Base-by-base conservation (phyloP, 208 protist genomes). In the Strigomonas culicis region DNA sequence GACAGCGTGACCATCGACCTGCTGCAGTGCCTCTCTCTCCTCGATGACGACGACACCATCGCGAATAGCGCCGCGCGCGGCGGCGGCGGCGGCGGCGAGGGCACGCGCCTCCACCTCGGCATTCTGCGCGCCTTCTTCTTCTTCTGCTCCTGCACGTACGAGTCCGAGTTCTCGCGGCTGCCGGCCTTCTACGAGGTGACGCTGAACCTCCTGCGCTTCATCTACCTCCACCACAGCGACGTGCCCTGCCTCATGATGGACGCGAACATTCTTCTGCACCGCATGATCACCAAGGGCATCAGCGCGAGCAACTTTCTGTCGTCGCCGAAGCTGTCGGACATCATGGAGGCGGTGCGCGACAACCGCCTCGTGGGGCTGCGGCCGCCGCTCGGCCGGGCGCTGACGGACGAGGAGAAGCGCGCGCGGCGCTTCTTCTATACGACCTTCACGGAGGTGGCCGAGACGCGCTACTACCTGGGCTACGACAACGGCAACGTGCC, bases 101-200 rank as follows among this genome's bases (percentile, higher is more conserved):
- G 36, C 2, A 32, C 32, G 10, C 70, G 77, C 24, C 67, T 91
- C 43, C 89, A 95, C 66, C 25, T 84, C 7, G 83, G 89, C 50
- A 73, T 95, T 25, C 66, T 95, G 31, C 86, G 89, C 49, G 41
- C 89, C 0, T 80, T 95, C 55, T 95, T 95, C 65, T 95, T 92
- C 63, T 93, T 91, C 59, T 88, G 89, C 68, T 66, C 62, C 41
- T 90, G 84, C 69, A 70, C 90, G 30, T 92, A 84, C 63, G 84
- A 88, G 22, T 86, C 81, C 13, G 69, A 84, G 27, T 65, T 78
- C 34, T 68, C 74, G 4, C 66, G 71, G 1, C 69, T 57, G 44
- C 53, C 65, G 25, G 73, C 79, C 44, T 88, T 94, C 49, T 88
- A 84, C 67, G 80, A 90, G 13, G 90, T 95, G 43, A 78, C 79